A percentile compares a stretch with the other conserved stretches of the same genome.
phyloP scores from a whole-genome alignment of 805 yeast genomes.

The Citeromyces nyonsensis region DNA sequence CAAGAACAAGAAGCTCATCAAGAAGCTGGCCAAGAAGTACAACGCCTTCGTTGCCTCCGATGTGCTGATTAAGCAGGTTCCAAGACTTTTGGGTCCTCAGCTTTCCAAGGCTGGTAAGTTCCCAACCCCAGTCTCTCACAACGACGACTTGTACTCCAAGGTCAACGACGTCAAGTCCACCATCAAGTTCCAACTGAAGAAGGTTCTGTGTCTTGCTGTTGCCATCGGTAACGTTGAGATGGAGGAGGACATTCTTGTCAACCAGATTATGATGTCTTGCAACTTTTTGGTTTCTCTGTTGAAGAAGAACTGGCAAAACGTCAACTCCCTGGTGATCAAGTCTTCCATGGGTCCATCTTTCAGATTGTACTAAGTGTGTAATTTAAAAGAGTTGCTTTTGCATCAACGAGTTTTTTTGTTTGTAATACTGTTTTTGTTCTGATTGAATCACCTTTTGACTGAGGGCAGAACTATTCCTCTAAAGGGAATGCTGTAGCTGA shows the following conservation, averaged over 20 bases:
- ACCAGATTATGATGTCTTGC: slow-evolving; percentile 97
- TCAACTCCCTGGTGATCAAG: slow-evolving; percentile 97
- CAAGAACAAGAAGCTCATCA: slow-evolving; percentile 99
- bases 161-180: slow-evolving; percentile 96
- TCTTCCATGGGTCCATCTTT: slow-evolving; percentile 99
- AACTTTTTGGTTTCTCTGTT: slow-evolving; percentile 98
- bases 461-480: too few species aligned
- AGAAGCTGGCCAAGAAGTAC: slow-evolving; percentile 99
- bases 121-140: slow-evolving; percentile 99
- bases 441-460: not conserved
- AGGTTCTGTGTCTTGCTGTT: slow-evolving; percentile 98
- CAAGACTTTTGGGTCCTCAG: slow-evolving; percentile 99
- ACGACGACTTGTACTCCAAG: slow-evolving; percentile 93
- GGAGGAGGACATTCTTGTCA: slow-evolving; percentile 91
- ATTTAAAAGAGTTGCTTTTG: slow-evolving; percentile 2
- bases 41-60: slow-evolving; percentile 99
- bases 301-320: slow-evolving; percentile 99
- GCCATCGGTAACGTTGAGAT: slow-evolving; percentile 99
- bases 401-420: not conserved
- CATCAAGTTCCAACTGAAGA: slow-evolving; percentile 99
- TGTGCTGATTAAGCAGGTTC: slow-evolving; percentile 98
- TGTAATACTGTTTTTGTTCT: not conserved
- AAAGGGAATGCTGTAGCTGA: too few species aligned
- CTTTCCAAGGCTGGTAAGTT: slow-evolving; percentile 99
- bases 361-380: slow-evolving; percentile 81